Base-by-base conservation (phyloP, 225 moss, liverwort and hornwort genomes). In the Marchantia paleacea region DNA sequence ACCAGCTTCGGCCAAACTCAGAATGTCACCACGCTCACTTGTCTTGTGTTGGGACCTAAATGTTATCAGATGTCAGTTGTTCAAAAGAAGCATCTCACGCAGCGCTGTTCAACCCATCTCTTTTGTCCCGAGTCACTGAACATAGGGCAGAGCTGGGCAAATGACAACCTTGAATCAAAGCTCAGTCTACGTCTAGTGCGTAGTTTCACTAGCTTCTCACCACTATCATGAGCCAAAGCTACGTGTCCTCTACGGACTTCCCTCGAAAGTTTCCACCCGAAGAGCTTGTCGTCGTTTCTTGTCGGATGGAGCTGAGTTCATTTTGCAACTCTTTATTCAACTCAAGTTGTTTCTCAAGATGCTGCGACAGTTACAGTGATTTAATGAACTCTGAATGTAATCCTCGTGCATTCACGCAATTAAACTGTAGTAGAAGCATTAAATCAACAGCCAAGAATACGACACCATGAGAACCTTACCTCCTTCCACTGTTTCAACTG, bases 401-500 rank as follows among this genome's bases (percentile, higher is more conserved):
- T 55, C 26, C 48, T 50, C 62, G 24, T 78, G 66, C 66, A 26
- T 18, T 25, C 3, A 63, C 52, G 51, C n/a, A 29, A 53, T 74
- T 14, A 55, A 25, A 53, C 8, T 24, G 16, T 74, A 10, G 10
- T 15, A 25, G 22, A 6, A 52, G n/a, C 72, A 8, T 18, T 1
- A 26, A 30, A 22, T 20, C 28, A 75, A 51, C 20, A 62, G 18
- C 22, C 48, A 12, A 52, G 28, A n/a, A 22, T 63, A 58, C 0
- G 55, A 74, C 48, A 47, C 29, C 11, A 13, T 50, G 48, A 55
- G 49, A 84, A 12, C n/a, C 9, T 57, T 65, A 96, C 96, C 96
- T 92, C 89, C 49, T 94, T 94, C 82, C 86, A 92, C 24, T 90
- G 89, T 68, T 89, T 87, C 82, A 94, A 80, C 52, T 91, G 94